Evolutionary conservation across 208 protist genomes (phyloP).

Genomic region (Acanthamoeba polyphaga): DNA sequence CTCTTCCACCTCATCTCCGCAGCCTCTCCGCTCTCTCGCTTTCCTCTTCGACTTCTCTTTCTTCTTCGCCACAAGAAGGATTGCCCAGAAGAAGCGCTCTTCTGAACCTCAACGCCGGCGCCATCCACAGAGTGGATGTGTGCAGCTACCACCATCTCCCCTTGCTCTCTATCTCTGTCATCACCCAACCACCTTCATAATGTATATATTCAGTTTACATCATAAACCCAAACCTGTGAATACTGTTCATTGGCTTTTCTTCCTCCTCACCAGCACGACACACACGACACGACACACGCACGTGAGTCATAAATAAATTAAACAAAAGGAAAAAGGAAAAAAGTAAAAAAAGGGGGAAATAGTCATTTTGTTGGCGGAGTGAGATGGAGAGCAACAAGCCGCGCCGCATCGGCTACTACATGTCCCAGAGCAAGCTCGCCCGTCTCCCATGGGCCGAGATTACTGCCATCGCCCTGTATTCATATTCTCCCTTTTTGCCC

Average conservation of each 20-base stretch:
- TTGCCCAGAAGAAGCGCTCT: conserved; percentile 67
- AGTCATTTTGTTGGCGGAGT: no score
- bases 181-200: background rate
- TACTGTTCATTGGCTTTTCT: no score
- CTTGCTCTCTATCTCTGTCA: background rate
- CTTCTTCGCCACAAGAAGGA: background rate
- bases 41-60: background rate
- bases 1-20: background rate
- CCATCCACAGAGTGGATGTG: background rate
- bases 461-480: conserved; percentile 8
- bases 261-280: no score
- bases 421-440: conserved; percentile 44
- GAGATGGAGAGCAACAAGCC: conserved; percentile 23
- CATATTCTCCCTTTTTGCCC: no score
- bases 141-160: background rate
- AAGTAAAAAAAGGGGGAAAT: background rate
- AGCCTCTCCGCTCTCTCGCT: background rate
- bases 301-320: no score
- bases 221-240: no score
- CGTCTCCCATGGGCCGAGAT: conserved; percentile 54
- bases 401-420: conserved; percentile 33
- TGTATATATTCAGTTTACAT: no score
- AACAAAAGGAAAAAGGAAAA: no score
- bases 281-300: no score
- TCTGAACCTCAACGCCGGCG: background rate